These are phyloP conservation scores for Ilyonectria robusta DNA, from an alignment of 2,329 filamentous ascomycete species.

Conservation along the genomic window DNA sequence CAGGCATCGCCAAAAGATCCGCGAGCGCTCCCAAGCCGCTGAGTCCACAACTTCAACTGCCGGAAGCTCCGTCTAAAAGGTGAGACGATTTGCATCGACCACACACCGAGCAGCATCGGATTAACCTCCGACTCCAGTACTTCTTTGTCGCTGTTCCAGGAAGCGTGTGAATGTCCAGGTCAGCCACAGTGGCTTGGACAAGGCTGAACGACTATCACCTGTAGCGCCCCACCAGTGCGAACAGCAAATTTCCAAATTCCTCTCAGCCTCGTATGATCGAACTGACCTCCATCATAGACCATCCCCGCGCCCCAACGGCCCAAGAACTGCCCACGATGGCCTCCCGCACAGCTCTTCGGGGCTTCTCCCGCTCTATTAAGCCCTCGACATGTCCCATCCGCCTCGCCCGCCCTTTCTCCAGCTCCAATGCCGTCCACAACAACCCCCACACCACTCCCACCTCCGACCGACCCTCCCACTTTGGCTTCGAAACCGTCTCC, in stretches of 20 bases:
- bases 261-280: conserved; percentile 49
- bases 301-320: conserved; percentile 28
- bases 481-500: conserved; percentile 89
- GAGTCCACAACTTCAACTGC: conserved; percentile 29
- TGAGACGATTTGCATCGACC: neutral
- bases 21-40: conserved; percentile 1
- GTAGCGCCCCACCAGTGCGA: conserved; percentile 28
- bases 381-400: conserved; percentile 31
- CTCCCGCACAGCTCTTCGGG: conserved; percentile 49
- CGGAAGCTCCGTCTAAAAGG: conserved; percentile 34
- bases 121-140: neutral
- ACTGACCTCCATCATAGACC: conserved; percentile 42
- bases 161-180: neutral
- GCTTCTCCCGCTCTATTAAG: conserved; percentile 44
- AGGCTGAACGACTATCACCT: conserved; percentile 36
- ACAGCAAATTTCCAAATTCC: conserved; percentile 43
- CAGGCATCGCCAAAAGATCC: conserved; percentile 35
- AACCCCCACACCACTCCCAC: conserved; percentile 44
- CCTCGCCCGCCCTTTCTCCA: conserved; percentile 48
- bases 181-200: conserved; percentile 42
- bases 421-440: conserved; percentile 46
- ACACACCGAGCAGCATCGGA: neutral
- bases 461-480: conserved; percentile 80
- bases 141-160: neutral
- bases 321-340: conserved; percentile 44